Base-by-base conservation (phyloP, 2,329 filamentous ascomycete genomes). In the Helicocarpus griseus region DNA sequence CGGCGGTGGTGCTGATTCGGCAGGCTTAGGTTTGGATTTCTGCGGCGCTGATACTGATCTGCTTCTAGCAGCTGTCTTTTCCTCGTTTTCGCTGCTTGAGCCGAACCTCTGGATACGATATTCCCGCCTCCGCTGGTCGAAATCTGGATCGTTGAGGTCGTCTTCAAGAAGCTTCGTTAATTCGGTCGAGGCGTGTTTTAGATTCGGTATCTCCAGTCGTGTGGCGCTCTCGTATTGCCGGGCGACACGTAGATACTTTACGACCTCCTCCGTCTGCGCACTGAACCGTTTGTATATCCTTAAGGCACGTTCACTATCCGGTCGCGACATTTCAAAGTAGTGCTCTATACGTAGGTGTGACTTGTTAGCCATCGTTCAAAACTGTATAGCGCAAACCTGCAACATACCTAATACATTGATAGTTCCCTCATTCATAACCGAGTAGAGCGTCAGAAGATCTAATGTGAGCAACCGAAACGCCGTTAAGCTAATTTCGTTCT, bases 261-360 rank as follows among this genome's bases (percentile, higher is more conserved):
- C 91, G 1, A 97, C 91, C 57, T 85, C 82, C 60, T 97, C 90
- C 5, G 93, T 98, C 68, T 95, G 90, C 61, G 82, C 86, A 14
- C 89, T 89, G 63, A 98, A 98, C 14, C 79, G 86, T 65, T 90
- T 87, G 71, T 98, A 98, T 55, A 98, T 91, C 54, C 83, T 79
- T 71, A 98, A 82, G 52, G 93, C 89, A 56, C 90, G 81, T 67
- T 96, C 89, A 53, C 93, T 94, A 69, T 98, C 93, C 24, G 87
- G 79, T 63, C 87, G 88, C 48, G 93, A 96, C 86, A 98, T 91
- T 72, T 98, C 93, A 62, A 98, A 98, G 69, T 97, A 98, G 69
- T 94, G 88, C 61, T 93, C 89, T 94, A 56, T 21, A 46, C 26
- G 21, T 9, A 45, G 26, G 22, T n/a, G 14, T 50, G 29, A 22